phyloP scores from a whole-genome alignment of 306 rosid genomes.

The Pyrus bretschneideri region DNA sequence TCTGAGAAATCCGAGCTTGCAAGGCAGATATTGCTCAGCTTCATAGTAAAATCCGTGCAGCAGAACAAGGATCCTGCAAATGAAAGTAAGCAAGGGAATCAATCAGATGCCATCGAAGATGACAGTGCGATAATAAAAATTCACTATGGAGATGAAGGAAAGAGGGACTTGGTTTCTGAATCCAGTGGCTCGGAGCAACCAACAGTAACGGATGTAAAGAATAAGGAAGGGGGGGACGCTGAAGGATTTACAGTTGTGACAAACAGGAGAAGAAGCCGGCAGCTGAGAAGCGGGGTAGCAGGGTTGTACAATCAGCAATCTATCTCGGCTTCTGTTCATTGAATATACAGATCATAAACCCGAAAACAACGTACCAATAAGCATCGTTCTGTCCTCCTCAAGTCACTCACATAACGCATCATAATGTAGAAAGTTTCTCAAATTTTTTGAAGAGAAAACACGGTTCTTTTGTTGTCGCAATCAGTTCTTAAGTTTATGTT shows the following conservation, averaged over 20 bases:
- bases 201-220: conserved; percentile 28
- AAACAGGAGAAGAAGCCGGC: conserved; percentile 64
- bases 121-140: conserved; percentile 79
- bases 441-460: background rate
- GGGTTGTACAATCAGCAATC: conserved; percentile 74
- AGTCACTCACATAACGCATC: conserved; percentile 17
- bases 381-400: background rate
- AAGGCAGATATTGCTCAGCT: conserved; percentile 83
- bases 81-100: conserved; percentile 37
- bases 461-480: conserved; percentile 17
- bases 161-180: conserved; percentile 24
- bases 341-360: conserved; percentile 7
- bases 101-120: conserved; percentile 59
- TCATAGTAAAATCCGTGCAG: conserved; percentile 74
- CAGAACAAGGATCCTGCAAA: conserved; percentile 44
- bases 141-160: conserved; percentile 50
- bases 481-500: conserved; percentile 17
- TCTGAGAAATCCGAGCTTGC: conserved; percentile 78
- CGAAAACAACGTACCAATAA: background rate
- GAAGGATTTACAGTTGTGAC: conserved; percentile 75
- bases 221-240: conserved; percentile 34
- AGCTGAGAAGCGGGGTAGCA: conserved; percentile 55
- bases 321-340: conserved; percentile 77
- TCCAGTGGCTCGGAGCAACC: conserved; percentile 26
- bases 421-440: conserved; percentile 8